These are phyloP conservation scores for Fraxinus ornus DNA, from an alignment of 305 asterid genomes.

Conservation along the genomic window DNA sequence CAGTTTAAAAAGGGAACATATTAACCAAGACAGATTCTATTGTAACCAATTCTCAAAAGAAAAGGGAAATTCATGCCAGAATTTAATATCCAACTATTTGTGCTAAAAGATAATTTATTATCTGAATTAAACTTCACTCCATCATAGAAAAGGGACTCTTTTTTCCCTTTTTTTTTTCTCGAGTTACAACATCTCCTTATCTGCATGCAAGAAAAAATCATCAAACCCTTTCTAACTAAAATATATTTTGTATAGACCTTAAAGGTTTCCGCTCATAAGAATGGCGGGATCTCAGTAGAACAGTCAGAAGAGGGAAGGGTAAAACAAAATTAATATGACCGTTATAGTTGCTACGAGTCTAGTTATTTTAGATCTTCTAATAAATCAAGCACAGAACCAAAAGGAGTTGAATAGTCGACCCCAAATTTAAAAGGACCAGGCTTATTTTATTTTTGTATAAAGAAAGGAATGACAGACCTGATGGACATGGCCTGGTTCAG, in stretches of 20 bases:
- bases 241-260: neutral
- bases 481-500: conserved; percentile 85
- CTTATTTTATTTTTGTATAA: neutral
- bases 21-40: neutral
- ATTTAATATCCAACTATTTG: neutral
- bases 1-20: conserved; percentile 4
- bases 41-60: neutral
- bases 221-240: neutral
- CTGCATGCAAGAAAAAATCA: neutral
- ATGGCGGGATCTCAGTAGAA: neutral
- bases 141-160: neutral
- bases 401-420: neutral
- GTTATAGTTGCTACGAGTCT: neutral
- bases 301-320: neutral
- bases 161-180: neutral
- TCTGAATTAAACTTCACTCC: neutral
- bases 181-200: neutral
- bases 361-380: neutral
- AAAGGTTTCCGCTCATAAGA: neutral
- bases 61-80: neutral
- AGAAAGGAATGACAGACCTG: conserved; percentile 45
- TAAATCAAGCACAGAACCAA: neutral
- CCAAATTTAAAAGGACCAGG: neutral
- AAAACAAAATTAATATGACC: neutral
- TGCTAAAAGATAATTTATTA: neutral